Conservation (phyloP, 2,329 filamentous ascomycete genomes). For the Samsoniella hepiali region DNA sequence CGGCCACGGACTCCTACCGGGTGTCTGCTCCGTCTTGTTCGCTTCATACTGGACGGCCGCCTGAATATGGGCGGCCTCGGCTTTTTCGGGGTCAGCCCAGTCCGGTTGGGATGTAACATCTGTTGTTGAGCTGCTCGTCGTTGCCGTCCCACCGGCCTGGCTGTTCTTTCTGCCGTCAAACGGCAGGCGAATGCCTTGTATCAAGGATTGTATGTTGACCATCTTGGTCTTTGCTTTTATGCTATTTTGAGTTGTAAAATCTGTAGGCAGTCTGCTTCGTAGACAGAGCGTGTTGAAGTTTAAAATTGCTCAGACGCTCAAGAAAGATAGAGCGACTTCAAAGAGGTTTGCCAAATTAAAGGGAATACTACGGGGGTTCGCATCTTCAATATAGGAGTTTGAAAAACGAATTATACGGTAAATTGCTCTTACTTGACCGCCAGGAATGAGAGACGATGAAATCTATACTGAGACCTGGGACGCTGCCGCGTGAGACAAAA, state of each 20-base stretch:
- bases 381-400: too few relatives aligned
- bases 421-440: not conserved
- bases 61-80: not conserved
- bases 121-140: not conserved
- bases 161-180: not conserved
- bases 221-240: not conserved
- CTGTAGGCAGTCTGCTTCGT: not conserved
- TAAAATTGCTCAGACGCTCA: not conserved
- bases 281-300: too few relatives aligned
- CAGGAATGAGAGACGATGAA: not conserved
- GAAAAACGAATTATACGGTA: not conserved
- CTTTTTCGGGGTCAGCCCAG: not conserved
- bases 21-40: not conserved
- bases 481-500: conserved; percentile 5
- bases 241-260: not conserved
- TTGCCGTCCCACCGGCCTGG: not conserved
- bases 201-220: not conserved
- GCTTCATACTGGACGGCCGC: not conserved
- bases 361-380: not conserved
- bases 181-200: not conserved
- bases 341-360: not conserved
- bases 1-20: not conserved
- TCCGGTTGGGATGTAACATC: not conserved
- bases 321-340: too few relatives aligned
- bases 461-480: not conserved